Conservation (phyloP, 352 stramenopile species). For the Phytophthora sansomeana region DNA sequence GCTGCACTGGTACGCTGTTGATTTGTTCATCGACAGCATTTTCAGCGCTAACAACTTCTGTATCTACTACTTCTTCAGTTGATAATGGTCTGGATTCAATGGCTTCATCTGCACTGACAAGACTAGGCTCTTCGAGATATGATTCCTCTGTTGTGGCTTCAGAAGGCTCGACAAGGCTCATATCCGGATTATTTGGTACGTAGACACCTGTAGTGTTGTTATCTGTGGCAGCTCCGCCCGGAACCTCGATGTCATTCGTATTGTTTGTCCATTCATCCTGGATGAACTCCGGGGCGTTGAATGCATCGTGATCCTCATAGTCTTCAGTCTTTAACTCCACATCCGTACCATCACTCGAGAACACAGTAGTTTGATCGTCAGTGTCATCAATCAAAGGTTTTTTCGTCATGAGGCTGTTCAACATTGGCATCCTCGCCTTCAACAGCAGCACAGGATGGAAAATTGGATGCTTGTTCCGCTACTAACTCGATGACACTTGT, state of each 20-base stretch:
- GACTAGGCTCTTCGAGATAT: background rate
- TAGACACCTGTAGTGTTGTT: background rate
- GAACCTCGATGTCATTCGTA: background rate
- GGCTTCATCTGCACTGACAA: background rate
- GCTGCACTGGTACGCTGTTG: background rate
- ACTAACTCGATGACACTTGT: conserved; percentile 7
- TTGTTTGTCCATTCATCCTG: background rate
- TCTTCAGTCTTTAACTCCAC: background rate
- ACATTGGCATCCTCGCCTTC: background rate
- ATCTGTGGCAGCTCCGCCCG: background rate
- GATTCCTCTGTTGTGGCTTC: background rate
- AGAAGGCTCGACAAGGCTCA: background rate
- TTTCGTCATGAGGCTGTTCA: background rate
- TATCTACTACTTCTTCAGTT: background rate
- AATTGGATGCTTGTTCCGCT: background rate
- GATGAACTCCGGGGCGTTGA: background rate
- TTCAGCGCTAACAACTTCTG: background rate
- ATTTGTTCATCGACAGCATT: background rate
- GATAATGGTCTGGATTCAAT: background rate
- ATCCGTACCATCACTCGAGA: background rate
- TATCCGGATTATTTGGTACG: background rate
- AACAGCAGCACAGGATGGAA: background rate
- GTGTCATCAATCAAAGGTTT: background rate
- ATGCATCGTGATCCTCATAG: background rate
- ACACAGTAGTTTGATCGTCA: background rate